phyloP scores from a whole-genome alignment of 2,329 filamentous ascomycete species.

The Pestalotiopsis sp. region DNA sequence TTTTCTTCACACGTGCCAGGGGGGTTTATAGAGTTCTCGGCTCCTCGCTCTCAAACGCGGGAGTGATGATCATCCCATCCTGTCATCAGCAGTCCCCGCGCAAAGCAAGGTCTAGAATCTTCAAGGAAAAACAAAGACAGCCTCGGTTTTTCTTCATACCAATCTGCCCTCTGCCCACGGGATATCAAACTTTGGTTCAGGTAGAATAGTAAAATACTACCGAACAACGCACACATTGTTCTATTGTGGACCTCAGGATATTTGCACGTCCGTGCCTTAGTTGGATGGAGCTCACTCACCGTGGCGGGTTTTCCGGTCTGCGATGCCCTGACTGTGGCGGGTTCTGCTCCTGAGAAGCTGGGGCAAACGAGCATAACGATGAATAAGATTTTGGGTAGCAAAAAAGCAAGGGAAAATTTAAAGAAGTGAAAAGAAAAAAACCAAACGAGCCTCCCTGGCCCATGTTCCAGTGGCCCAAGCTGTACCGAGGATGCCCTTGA shows the following conservation, averaged over 20 bases:
- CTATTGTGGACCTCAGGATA: background rate
- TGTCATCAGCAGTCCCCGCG: background rate
- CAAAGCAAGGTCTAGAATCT: background rate
- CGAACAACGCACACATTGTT: background rate
- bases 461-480: background rate
- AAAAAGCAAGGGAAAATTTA: background rate
- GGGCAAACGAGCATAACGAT: background rate
- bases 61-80: slow-evolving; percentile 2
- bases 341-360: background rate
- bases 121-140: background rate
- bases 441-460: background rate
- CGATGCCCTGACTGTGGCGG: background rate
- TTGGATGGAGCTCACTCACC: background rate
- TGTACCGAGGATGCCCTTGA: background rate
- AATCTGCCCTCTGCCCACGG: background rate
- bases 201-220: background rate
- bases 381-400: background rate
- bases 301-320: background rate
- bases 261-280: background rate
- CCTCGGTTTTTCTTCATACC: background rate
- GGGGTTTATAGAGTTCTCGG: background rate
- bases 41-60: slow-evolving; percentile 3
- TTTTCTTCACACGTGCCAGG: background rate
- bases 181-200: background rate
- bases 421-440: background rate